Evolutionary conservation across 2,329 filamentous ascomycete genomes (phyloP).

Genomic region (Hypoxylon sp.): DNA sequence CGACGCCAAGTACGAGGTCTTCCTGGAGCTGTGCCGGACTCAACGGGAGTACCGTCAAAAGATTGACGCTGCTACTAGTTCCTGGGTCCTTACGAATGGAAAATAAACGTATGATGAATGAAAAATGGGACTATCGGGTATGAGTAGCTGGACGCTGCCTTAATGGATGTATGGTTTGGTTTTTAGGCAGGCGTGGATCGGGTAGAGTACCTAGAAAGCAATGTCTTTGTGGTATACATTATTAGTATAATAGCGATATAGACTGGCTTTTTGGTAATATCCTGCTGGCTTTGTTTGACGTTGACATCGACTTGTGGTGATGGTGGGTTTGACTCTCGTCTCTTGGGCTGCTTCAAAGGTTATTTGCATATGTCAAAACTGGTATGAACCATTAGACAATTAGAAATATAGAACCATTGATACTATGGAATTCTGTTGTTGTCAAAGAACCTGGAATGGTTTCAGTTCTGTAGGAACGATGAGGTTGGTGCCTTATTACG

Average conservation of each 20-base stretch:
- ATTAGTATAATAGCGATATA: constrained; percentile 11
- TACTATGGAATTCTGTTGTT: background rate
- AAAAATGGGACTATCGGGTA: constrained; percentile 9
- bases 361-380: background rate
- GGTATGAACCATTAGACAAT: background rate
- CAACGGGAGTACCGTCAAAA: constrained; percentile 86
- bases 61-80: constrained; percentile 73
- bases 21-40: constrained; percentile 88
- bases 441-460: background rate
- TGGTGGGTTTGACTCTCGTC: background rate
- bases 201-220: constrained; percentile 14
- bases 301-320: no score
- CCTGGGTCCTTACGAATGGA: constrained; percentile 49
- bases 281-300: background rate
- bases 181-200: constrained; percentile 8
- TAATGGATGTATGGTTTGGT: constrained; percentile 19
- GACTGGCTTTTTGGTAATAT: constrained; percentile 6
- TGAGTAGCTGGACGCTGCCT: constrained; percentile 2
- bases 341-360: background rate
- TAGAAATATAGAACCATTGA: background rate
- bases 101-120: constrained; percentile 29
- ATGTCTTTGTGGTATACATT: constrained; percentile 3
- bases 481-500: background rate
- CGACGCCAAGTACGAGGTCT: constrained; percentile 93
- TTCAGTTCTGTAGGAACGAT: background rate